Percentiles rank a stretch among this genome's conserved stretches.
phyloP scores from a whole-genome alignment of 352 stramenopile genomes.

The Poterioochromonas sp. region DNA sequence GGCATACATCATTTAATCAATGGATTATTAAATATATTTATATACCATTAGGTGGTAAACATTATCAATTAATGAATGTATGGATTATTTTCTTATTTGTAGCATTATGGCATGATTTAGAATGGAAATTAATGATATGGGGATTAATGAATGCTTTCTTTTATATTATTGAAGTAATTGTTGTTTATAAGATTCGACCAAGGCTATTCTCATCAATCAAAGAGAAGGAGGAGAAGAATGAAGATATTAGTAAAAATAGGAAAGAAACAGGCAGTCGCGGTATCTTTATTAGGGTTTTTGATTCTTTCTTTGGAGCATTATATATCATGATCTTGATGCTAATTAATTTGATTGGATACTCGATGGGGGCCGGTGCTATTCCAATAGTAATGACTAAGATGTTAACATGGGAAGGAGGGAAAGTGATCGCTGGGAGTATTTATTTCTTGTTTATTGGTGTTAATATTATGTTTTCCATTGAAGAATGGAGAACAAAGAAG shows the following conservation, averaged over 20 bases:
- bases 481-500: too few species aligned
- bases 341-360: conserved; percentile 52
- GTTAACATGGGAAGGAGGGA: conserved; percentile 34
- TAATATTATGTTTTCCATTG: background rate
- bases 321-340: conserved; percentile 50
- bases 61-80: conserved; percentile 38
- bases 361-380: conserved; percentile 41
- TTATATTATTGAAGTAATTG: conserved; percentile 48
- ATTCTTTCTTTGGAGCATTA: conserved; percentile 40
- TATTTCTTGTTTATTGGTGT: conserved; percentile 36
- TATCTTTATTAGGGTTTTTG: conserved; percentile 34
- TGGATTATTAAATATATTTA: conserved; percentile 60
- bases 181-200: conserved; percentile 16
- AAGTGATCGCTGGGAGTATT: conserved; percentile 35
- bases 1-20: conserved; percentile 55
- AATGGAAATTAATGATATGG: conserved; percentile 51
- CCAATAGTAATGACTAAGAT: conserved; percentile 33
- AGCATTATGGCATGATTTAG: conserved; percentile 55
- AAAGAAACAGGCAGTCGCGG: background rate
- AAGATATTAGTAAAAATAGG: too few species aligned
- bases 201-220: too few species aligned
- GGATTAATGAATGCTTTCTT: conserved; percentile 50
- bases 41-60: conserved; percentile 49
- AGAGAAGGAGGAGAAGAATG: background rate
- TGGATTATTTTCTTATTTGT: conserved; percentile 56